Conservation (phyloP, 78 protist species). For the Capsaspora owczarzaki region DNA sequence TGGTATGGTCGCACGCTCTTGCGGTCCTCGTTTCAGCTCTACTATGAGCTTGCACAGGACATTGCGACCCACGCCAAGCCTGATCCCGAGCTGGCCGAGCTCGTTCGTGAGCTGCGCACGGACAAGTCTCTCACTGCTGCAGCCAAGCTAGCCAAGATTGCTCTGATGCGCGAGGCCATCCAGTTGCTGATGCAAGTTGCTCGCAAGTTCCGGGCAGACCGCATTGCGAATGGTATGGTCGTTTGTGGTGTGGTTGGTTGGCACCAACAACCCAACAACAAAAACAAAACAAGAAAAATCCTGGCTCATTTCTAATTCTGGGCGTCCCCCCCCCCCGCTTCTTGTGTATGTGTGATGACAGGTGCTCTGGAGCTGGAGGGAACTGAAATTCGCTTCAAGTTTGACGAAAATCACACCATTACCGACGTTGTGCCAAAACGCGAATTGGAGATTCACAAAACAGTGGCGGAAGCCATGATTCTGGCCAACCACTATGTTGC, state of each 20-base stretch:
- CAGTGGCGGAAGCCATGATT: constrained; percentile 90
- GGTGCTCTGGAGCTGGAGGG: constrained; percentile 68
- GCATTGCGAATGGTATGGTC: too few species aligned
- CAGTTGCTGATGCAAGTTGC: too few species aligned
- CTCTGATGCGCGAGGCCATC: too few species aligned
- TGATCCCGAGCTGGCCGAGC: not conserved
- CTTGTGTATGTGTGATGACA: not conserved
- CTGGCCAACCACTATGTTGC: constrained; percentile 86
- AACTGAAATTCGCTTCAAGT: constrained; percentile 32
- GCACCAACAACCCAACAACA: too few species aligned
- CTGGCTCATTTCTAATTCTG: not conserved
- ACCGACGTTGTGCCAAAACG: constrained; percentile 16
- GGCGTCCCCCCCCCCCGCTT: not conserved
- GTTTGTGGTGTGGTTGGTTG: too few species aligned
- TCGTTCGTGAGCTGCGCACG: not conserved
- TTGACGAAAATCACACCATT: constrained; percentile 27
- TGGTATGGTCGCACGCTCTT: constrained; percentile 50
- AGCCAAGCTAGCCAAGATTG: too few species aligned
- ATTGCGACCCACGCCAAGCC: constrained; percentile 14
- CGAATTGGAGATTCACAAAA: constrained; percentile 23
- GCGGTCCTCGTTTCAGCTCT: constrained; percentile 51
- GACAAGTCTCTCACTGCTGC: too few species aligned
- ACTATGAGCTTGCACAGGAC: constrained; percentile 73
- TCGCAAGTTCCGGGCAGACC: too few species aligned
- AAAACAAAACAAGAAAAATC: too few species aligned